A percentile compares a stretch with the other conserved stretches of the same genome.
Evolutionary conservation across 2,329 filamentous ascomycete genomes (phyloP).

Genomic region (Aureobasidium sp.): DNA sequence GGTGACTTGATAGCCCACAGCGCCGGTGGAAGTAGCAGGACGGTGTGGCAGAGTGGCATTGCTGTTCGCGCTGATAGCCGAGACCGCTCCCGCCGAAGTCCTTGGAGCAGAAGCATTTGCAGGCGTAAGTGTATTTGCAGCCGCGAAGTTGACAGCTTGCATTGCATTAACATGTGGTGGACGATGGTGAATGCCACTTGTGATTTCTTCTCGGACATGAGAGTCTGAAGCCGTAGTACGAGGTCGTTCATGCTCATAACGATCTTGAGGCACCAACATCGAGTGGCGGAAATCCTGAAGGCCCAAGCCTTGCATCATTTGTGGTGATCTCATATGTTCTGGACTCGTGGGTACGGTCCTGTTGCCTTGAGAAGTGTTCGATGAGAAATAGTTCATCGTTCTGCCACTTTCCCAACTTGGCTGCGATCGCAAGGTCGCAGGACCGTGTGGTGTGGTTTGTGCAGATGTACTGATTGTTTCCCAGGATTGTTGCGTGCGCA

Average conservation of each 20-base stretch:
- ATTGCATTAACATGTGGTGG: slow-evolving; percentile 15
- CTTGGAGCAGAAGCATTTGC: background rate
- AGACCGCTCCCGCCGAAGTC: background rate
- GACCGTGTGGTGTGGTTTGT: slow-evolving; percentile 9
- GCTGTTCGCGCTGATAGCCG: background rate
- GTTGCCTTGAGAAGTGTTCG: background rate
- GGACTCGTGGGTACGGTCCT: slow-evolving; percentile 5
- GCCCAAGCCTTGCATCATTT: slow-evolving; percentile 2
- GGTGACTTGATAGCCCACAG: slow-evolving; percentile 14
- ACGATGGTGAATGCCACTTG: background rate
- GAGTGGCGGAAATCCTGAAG: slow-evolving; percentile 2
- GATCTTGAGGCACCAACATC: slow-evolving; percentile 8
- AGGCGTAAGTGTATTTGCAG: slow-evolving; percentile 3
- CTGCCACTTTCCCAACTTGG: background rate
- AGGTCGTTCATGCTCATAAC: background rate
- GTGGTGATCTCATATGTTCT: background rate
- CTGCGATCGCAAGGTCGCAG: slow-evolving; percentile 5
- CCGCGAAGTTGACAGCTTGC: slow-evolving; percentile 16
- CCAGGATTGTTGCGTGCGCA: slow-evolving; percentile 20
- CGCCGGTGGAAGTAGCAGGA: slow-evolving; percentile 18
- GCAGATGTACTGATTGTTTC: slow-evolving; percentile 11
- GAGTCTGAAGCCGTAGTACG: background rate
- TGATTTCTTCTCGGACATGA: background rate
- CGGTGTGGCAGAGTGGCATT: background rate
- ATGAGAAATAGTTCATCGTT: background rate